Conservation (phyloP, 768 basidiomycete genomes). For the Heimioporus sp. region DNA sequence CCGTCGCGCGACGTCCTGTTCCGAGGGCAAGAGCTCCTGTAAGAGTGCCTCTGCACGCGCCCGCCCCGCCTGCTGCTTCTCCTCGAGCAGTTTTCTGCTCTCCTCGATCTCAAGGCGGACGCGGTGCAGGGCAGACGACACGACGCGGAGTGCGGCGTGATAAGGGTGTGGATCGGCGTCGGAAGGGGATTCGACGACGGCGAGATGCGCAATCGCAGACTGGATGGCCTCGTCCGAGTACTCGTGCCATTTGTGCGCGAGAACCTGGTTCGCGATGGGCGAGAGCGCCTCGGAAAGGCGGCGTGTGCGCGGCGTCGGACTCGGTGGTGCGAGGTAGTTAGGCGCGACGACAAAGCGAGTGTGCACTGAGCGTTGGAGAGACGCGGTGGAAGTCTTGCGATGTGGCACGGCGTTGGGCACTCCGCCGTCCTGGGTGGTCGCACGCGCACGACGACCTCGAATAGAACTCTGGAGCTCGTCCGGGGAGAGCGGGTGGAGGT, state of each 20-base stretch:
- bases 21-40: constrained; percentile 55
- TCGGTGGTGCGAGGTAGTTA: constrained; percentile 21
- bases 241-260: constrained; percentile 74
- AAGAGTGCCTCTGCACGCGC: constrained; percentile 54
- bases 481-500: constrained; percentile 69
- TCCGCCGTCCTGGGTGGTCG: constrained; percentile 28
- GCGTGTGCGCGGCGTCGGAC: constrained; percentile 55
- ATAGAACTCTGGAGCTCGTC: constrained; percentile 43
- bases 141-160: constrained; percentile 61
- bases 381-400: constrained; percentile 33
- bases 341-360: constrained; percentile 43
- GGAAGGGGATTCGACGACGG: constrained; percentile 44
- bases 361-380: constrained; percentile 21
- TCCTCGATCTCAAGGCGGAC: constrained; percentile 64
- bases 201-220: constrained; percentile 52
- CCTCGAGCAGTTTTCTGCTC: constrained; percentile 45
- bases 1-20: constrained; percentile 64
- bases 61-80: constrained; percentile 57
- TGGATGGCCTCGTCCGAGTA: constrained; percentile 76
- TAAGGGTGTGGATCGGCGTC: constrained; percentile 54
- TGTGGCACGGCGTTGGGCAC: too few relatives aligned
- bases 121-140: constrained; percentile 66
- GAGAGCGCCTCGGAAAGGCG: constrained; percentile 11
- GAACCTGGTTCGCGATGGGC: constrained; percentile 44
- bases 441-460: constrained; percentile 49